Evolutionary conservation across 805 yeast genomes (phyloP).

Genomic region (Pachysolen tannophilus): DNA sequence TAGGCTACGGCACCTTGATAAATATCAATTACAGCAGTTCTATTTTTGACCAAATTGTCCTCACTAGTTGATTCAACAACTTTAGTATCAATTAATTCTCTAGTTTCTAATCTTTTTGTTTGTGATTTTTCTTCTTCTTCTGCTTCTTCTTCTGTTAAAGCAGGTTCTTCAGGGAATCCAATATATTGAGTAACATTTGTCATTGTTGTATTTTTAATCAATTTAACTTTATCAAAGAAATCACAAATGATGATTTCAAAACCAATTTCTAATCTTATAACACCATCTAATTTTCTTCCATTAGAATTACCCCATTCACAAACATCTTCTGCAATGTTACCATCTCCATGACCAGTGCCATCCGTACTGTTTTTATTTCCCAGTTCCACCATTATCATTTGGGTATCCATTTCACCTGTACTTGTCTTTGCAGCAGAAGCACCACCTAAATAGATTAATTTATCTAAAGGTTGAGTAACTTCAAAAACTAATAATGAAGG

Average conservation of each 20-base stretch:
- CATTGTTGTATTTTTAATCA: constrained; percentile 38
- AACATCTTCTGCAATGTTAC: constrained; percentile 37
- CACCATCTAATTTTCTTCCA: constrained; percentile 49
- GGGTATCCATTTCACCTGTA: constrained; percentile 59
- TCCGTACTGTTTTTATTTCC: constrained; percentile 21
- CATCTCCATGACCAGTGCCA: too few relatives aligned
- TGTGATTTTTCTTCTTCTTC: neutral
- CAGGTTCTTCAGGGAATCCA: constrained; percentile 26
- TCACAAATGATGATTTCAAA: constrained; percentile 57
- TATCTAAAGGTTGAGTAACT: constrained; percentile 37
- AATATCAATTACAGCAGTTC: constrained; percentile 18
- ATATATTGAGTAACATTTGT: constrained; percentile 25
- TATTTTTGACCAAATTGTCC: constrained; percentile 10
- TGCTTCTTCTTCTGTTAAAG: neutral
- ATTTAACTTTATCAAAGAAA: constrained; percentile 37
- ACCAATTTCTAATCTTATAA: constrained; percentile 50
- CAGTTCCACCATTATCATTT: constrained; percentile 30
- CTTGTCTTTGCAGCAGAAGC: constrained; percentile 56
- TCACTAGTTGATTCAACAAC: constrained; percentile 1
- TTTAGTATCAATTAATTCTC: too few relatives aligned
- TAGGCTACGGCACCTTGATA: constrained; percentile 26
- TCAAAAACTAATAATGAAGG: constrained; percentile 35
- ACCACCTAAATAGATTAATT: constrained; percentile 50
- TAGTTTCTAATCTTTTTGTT: too few relatives aligned
- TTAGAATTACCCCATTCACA: constrained; percentile 47